Conservation (phyloP, 1,284 basidiomycete species). For the Vanrija humicola region DNA sequence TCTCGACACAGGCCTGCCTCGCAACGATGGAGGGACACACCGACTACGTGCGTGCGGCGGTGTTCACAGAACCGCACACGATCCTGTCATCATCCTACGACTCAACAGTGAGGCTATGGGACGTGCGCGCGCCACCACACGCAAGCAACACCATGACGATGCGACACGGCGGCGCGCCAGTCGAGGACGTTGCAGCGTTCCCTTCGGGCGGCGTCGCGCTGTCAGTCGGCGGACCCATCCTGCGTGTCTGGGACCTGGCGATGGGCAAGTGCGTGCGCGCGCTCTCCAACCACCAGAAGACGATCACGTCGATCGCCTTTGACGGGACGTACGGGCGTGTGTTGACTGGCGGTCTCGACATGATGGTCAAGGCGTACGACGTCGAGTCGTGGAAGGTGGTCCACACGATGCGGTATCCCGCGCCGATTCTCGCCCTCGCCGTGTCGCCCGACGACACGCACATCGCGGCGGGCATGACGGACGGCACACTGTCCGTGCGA, state of each 20-base stretch:
- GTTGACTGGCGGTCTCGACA: conserved; percentile 86
- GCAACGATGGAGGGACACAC: conserved; percentile 78
- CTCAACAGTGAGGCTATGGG: conserved; percentile 82
- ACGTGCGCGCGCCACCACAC: conserved; percentile 57
- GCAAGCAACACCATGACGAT: conserved; percentile 65
- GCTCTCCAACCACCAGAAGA: conserved; percentile 96
- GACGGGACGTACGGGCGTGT: conserved; percentile 64
- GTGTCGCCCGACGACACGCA: conserved; percentile 96
- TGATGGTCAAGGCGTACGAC: conserved; percentile 98
- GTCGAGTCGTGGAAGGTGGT: conserved; percentile 89
- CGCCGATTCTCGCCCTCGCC: conserved; percentile 85
- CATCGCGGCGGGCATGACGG: conserved; percentile 92
- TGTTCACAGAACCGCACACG: conserved; percentile 78
- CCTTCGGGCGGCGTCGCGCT: conserved; percentile 83
- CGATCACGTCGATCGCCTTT: conserved; percentile 83
- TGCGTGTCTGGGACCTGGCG: conserved; percentile 93
- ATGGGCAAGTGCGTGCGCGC: conserved; percentile 84
- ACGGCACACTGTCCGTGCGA: conserved; percentile 88
- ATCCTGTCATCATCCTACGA: conserved; percentile 94
- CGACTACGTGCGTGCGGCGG: conserved; percentile 92
- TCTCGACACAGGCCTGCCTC: conserved; percentile 79
- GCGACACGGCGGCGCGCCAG: conserved; percentile 63
- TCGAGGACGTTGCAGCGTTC: conserved; percentile 92
- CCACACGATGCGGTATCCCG: conserved; percentile 98
- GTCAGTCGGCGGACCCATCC: conserved; percentile 84